Evolutionary conservation across 2,329 filamentous ascomycete genomes (phyloP).

Genomic region (Geosmithia morbida): DNA sequence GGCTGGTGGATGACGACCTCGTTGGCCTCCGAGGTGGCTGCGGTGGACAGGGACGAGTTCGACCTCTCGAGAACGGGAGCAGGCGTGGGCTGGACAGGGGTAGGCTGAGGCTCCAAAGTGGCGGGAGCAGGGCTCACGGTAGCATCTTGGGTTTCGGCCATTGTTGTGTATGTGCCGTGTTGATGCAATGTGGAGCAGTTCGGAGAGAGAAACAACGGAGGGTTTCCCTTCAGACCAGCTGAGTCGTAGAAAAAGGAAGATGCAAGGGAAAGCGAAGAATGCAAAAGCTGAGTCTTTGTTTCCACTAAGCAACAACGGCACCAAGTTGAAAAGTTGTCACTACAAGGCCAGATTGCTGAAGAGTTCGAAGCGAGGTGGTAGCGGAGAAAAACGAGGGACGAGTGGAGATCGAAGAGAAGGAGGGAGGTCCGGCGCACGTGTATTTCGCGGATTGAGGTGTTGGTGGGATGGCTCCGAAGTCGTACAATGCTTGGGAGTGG

Average conservation of each 20-base stretch:
- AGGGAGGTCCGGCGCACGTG: too few relatives aligned
- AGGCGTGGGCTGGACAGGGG: background rate
- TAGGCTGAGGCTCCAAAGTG: background rate
- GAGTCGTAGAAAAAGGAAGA: background rate
- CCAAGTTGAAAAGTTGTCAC: too few relatives aligned
- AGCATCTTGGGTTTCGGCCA: background rate
- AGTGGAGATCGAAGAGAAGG: too few relatives aligned
- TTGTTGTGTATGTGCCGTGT: background rate
- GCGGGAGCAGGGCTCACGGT: background rate
- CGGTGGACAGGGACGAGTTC: background rate
- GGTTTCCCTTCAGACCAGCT: background rate
- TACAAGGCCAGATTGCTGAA: too few relatives aligned
- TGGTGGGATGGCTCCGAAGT: too few relatives aligned
- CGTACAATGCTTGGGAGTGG: too few relatives aligned
- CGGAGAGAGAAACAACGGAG: background rate
- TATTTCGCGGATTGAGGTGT: too few relatives aligned
- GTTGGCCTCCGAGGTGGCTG: conserved; percentile 14
- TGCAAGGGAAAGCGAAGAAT: background rate
- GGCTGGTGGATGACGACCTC: conserved; percentile 31
- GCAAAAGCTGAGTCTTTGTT: too few relatives aligned
- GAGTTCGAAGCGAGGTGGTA: too few relatives aligned
- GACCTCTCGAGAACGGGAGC: background rate
- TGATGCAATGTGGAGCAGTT: background rate
- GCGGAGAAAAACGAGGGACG: too few relatives aligned
- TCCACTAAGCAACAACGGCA: too few relatives aligned